Conservation (phyloP, 257 asterid species). For the Dorcoceras hygrometricum region DNA sequence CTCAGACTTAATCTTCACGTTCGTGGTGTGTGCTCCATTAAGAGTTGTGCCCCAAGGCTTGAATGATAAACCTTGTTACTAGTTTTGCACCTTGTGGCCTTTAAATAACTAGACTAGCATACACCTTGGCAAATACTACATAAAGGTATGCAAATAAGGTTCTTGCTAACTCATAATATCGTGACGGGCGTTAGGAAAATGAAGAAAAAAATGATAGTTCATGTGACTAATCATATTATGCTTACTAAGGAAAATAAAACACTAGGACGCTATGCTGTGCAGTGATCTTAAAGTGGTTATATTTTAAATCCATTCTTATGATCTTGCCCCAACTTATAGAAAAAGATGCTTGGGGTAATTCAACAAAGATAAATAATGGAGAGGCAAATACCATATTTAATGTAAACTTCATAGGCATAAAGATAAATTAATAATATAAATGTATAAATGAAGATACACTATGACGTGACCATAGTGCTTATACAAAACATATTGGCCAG, state of each 20-base stretch:
- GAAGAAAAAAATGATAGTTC: background rate
- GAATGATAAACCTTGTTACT: no score
- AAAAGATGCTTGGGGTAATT: background rate
- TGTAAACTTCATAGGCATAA: background rate
- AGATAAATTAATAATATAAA: no score
- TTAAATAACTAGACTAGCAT: background rate
- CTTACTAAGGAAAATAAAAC: background rate
- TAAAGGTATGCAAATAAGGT: background rate
- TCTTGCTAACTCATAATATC: constrained; percentile 14
- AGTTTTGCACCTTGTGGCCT: no score
- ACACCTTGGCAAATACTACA: constrained; percentile 7
- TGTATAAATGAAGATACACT: no score
- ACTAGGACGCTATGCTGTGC: background rate
- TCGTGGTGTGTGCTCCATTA: background rate
- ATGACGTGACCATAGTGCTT: background rate
- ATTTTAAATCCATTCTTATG: background rate
- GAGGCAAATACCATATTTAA: background rate
- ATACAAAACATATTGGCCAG: constrained; percentile 7
- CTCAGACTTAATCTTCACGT: background rate
- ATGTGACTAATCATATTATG: background rate
- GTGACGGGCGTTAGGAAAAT: background rate
- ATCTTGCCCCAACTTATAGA: background rate
- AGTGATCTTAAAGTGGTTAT: background rate
- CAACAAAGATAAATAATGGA: background rate
- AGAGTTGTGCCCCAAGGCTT: no score